Percentiles rank a stretch among this genome's conserved stretches.
These are phyloP conservation scores for Prinsepia uniflora DNA, from an alignment of 306 rosid species.

Conservation along the genomic window DNA sequence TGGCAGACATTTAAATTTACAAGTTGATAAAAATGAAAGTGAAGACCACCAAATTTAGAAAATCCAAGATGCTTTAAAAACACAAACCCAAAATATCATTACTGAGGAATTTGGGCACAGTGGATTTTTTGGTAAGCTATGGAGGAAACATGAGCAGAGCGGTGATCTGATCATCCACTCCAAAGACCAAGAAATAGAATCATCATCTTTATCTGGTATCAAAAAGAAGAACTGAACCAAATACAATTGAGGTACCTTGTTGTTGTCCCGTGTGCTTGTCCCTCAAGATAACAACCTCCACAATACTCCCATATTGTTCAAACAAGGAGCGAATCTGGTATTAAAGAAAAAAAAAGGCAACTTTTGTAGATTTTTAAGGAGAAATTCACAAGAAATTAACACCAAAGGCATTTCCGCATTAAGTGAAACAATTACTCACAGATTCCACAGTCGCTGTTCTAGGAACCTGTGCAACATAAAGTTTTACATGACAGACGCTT, in stretches of 20 bases:
- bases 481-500: slow-evolving; percentile 39
- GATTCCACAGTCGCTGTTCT: slow-evolving; percentile 57
- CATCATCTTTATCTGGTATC: not conserved
- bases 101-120: not conserved
- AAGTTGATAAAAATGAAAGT: not conserved
- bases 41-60: not conserved
- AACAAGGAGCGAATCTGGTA: slow-evolving; percentile 66
- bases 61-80: not conserved
- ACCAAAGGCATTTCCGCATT: slow-evolving; percentile 6
- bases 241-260: slow-evolving; percentile 49
- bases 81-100: not conserved
- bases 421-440: slow-evolving; percentile 41
- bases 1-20: not conserved
- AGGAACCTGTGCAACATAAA: slow-evolving; percentile 76
- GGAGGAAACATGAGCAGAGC: slow-evolving; percentile 11
- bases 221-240: not conserved
- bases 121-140: not conserved
- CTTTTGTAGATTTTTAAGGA: not conserved
- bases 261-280: slow-evolving; percentile 70
- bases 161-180: slow-evolving; percentile 9
- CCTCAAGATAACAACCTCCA: slow-evolving; percentile 67
- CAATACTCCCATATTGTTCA: slow-evolving; percentile 62
- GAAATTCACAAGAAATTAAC: not conserved
- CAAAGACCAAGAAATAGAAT: slow-evolving; percentile 17
- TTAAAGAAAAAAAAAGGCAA: slow-evolving; percentile 12